A percentile compares a stretch with the other conserved stretches of the same genome.
phyloP scores from a whole-genome alignment of 2,329 filamentous ascomycete species.

The Huntiella moniliformis region DNA sequence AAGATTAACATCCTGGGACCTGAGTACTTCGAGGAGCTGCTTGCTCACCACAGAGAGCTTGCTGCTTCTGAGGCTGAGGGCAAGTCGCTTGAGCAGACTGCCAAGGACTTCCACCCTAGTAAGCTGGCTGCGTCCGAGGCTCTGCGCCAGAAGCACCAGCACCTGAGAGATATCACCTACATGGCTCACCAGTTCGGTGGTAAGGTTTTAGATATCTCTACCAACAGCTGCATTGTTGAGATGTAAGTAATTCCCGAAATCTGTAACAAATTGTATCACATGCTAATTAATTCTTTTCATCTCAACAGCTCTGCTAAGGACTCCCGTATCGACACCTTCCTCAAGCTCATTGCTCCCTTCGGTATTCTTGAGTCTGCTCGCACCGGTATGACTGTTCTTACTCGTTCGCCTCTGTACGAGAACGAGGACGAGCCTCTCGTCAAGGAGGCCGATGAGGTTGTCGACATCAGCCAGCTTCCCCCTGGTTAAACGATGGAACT shows the following conservation, averaged over 20 bases:
- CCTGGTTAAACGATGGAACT: constrained; percentile 44
- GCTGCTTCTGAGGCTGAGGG: constrained; percentile 26
- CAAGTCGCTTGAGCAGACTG: constrained; percentile 24
- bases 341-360: constrained; percentile 87
- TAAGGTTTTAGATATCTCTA: constrained; percentile 95
- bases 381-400: constrained; percentile 91
- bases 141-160: constrained; percentile 89
- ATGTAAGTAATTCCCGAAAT: constrained; percentile 40
- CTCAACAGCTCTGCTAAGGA: constrained; percentile 65
- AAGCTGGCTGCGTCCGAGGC: constrained; percentile 74
- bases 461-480: constrained; percentile 83
- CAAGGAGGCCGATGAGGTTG: constrained; percentile 86
- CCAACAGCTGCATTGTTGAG: constrained; percentile 96
- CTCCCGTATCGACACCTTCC: constrained; percentile 83
- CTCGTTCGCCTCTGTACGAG: constrained; percentile 69
- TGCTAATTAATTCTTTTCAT: neutral
- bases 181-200: constrained; percentile 94
- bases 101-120: constrained; percentile 72
- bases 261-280: neutral
- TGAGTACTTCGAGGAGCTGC: constrained; percentile 94
- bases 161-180: constrained; percentile 89
- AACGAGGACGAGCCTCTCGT: constrained; percentile 49
- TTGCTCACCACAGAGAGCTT: constrained; percentile 90
- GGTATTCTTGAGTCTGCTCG: constrained; percentile 91
- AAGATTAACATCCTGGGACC: constrained; percentile 94